phyloP scores from a whole-genome alignment of 2,329 filamentous ascomycete species.

The Aureobasidium lini region DNA sequence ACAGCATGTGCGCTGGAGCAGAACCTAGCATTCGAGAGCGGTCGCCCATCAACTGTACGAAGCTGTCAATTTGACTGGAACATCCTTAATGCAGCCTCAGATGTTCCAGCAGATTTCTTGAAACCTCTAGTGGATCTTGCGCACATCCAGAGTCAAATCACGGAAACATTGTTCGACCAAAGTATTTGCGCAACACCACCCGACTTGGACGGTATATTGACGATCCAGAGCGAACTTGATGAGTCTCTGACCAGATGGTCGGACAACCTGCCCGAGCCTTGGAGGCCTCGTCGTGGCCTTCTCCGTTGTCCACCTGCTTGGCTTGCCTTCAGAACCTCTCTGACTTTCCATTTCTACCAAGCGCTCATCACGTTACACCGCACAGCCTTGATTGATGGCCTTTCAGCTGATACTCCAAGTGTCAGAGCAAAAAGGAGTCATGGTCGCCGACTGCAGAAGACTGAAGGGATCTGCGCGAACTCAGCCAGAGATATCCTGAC shows the following conservation, averaged over 20 bases:
- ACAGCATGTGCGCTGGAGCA: neutral
- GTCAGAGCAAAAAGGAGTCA: neutral
- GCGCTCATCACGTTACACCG: constrained; percentile 5
- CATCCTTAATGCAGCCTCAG: neutral
- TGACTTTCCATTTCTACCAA: constrained; percentile 1
- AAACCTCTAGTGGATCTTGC: neutral
- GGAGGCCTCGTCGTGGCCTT: neutral
- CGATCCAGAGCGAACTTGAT: neutral
- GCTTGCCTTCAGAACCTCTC: neutral
- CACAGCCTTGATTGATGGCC: neutral
- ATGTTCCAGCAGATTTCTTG: neutral
- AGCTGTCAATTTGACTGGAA: neutral
- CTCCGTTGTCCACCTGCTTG: constrained; percentile 15
- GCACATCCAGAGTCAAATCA: neutral
- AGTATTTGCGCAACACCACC: neutral
- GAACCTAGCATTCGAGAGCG: neutral
- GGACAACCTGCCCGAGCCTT: neutral
- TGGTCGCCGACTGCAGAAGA: neutral
- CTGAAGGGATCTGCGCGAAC: neutral
- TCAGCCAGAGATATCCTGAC: neutral
- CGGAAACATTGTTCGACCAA: neutral
- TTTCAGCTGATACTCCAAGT: neutral
- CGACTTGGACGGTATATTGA: neutral
- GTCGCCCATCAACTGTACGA: neutral
- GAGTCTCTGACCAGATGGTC: neutral